A percentile compares a stretch with the other conserved stretches of the same genome.
Conservation (phyloP, 2,329 filamentous ascomycete genomes). For the Apiospora koreana region DNA sequence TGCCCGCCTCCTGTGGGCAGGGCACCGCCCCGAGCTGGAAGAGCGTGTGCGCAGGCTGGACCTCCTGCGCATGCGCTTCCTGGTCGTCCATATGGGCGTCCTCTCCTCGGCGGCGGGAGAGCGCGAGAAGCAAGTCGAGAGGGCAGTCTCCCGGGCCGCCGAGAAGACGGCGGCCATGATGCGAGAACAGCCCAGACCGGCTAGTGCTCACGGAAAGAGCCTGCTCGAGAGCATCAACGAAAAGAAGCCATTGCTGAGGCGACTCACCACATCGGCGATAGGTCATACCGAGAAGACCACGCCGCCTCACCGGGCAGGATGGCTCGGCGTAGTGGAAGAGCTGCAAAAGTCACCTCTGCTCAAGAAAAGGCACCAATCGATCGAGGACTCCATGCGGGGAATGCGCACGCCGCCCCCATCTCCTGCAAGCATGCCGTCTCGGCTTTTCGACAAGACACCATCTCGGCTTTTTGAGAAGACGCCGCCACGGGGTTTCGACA, state of each 20-base stretch:
- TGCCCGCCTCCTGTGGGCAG: constrained; percentile 60
- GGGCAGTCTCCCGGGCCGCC: constrained; percentile 21
- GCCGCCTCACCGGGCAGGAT: constrained; percentile 53
- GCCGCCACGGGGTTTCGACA: neutral
- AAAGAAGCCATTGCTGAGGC: constrained; percentile 50
- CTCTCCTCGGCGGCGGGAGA: constrained; percentile 42
- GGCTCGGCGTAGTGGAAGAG: constrained; percentile 65
- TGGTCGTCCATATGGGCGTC: constrained; percentile 65
- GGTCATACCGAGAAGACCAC: constrained; percentile 52
- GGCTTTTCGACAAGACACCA: neutral
- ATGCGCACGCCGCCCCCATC: constrained; percentile 25
- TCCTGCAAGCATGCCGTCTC: constrained; percentile 5
- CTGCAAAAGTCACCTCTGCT: constrained; percentile 62
- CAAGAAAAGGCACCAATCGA: constrained; percentile 62
- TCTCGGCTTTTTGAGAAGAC: neutral
- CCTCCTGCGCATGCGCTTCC: constrained; percentile 63
- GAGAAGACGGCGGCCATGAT: constrained; percentile 29
- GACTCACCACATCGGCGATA: constrained; percentile 55
- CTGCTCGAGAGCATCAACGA: constrained; percentile 46
- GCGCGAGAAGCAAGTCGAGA: constrained; percentile 34
- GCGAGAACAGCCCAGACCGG: constrained; percentile 15
- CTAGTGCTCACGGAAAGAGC: neutral
- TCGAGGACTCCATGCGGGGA: constrained; percentile 53
- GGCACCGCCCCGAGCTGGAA: constrained; percentile 54
- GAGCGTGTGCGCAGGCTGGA: constrained; percentile 61